A percentile compares a stretch with the other conserved stretches of the same genome.
phyloP scores from a whole-genome alignment of 768 basidiomycete genomes.

The Leccinellum albellum region DNA sequence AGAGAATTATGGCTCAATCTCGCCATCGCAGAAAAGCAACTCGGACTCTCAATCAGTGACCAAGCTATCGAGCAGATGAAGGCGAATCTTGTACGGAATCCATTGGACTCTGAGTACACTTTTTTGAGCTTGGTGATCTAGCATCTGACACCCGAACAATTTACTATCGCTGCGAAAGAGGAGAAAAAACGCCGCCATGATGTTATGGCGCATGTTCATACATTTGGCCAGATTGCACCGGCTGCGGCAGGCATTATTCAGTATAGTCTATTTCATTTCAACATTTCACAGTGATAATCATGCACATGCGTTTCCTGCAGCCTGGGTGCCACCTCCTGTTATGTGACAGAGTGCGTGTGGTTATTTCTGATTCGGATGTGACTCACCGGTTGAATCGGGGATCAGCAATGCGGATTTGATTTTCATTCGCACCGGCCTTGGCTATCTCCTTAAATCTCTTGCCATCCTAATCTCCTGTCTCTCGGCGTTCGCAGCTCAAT shows the following conservation, averaged over 20 bases:
- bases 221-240: conserved; percentile 90
- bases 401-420: conserved; percentile 95
- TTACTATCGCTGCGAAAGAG: conserved; percentile 86
- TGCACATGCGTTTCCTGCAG: conserved; percentile 35
- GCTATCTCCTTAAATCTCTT: conserved; percentile 83
- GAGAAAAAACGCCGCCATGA: conserved; percentile 98
- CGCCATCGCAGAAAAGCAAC: conserved; percentile 93
- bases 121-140: conserved; percentile 30
- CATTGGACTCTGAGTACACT: neutral
- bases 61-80: conserved; percentile 94
- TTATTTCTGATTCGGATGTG: conserved; percentile 1
- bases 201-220: conserved; percentile 99
- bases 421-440: conserved; percentile 86
- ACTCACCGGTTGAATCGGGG: conserved; percentile 11
- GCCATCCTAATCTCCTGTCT: conserved; percentile 87
- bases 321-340: conserved; percentile 96
- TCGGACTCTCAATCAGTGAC: conserved; percentile 86
- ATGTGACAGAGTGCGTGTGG: conserved; percentile 86
- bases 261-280: conserved; percentile 39
- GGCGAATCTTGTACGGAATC: conserved; percentile 65
- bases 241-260: conserved; percentile 96
- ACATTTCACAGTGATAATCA: conserved; percentile 9
- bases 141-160: conserved; percentile 85
- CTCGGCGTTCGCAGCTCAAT: conserved; percentile 75
- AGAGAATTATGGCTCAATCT: conserved; percentile 93